These are phyloP conservation scores for Talaromyces funiculosus DNA, from an alignment of 2,329 filamentous ascomycete species.

Conservation along the genomic window DNA sequence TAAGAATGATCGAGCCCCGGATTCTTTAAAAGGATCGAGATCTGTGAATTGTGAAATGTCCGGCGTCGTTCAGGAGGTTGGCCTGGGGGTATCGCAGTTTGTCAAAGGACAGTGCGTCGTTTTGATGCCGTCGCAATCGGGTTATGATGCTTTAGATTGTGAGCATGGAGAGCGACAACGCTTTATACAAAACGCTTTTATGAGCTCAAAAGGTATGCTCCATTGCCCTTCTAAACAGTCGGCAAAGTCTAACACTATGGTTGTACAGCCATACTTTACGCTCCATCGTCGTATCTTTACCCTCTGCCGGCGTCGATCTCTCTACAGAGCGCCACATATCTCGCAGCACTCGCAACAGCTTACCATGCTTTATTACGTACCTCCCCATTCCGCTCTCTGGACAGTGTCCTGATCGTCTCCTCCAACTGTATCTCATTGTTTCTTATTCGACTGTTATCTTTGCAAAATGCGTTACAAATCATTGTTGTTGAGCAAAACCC, in stretches of 20 bases:
- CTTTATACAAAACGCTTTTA: not conserved
- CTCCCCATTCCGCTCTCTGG: not conserved
- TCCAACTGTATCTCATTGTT: not conserved
- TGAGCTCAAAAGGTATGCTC: not conserved
- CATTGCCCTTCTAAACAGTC: not conserved
- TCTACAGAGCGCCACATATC: not conserved
- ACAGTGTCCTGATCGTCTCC: not conserved
- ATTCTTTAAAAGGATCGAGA: not conserved
- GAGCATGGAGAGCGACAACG: not conserved
- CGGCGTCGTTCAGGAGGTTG: not conserved
- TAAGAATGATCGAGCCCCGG: not conserved
- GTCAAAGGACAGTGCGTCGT: not conserved
- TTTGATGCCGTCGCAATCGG: not conserved
- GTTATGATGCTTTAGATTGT: not conserved
- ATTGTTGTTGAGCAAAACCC: not conserved
- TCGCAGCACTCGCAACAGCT: not conserved
- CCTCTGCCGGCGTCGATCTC: not conserved
- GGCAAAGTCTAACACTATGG: not conserved
- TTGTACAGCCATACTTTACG: not conserved
- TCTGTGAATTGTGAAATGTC: not conserved
- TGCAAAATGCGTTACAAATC: constrained; percentile 1
- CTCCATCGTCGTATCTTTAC: not conserved
- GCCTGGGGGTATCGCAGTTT: not conserved
- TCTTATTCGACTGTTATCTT: not conserved
- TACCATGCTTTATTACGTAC: not conserved